Evolutionary conservation across 352 stramenopile species (phyloP).

Genomic region (Globisporangium takayamanum): DNA sequence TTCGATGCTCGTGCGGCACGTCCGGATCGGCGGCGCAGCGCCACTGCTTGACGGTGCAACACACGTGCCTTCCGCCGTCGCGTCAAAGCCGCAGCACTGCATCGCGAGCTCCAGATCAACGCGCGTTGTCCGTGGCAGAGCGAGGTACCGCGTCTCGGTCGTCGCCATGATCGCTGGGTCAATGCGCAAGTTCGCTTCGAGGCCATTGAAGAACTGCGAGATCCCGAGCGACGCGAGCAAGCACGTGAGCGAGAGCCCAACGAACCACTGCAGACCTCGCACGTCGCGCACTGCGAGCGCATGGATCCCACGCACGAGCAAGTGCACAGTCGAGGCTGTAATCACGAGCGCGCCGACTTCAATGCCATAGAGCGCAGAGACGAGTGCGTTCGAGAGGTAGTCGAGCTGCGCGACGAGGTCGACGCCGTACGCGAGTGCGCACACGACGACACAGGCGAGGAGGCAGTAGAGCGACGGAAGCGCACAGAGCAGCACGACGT

Average conservation of each 20-base stretch:
- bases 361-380: conserved; percentile 31
- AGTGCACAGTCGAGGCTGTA: conserved; percentile 9
- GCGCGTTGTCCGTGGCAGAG: conserved; percentile 15
- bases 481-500: conserved; percentile 27
- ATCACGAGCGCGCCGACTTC: conserved; percentile 29
- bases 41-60: neutral
- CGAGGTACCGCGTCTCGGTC: conserved; percentile 28
- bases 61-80: conserved; percentile 27
- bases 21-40: conserved; percentile 12
- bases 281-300: conserved; percentile 25
- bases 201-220: conserved; percentile 20
- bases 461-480: conserved; percentile 32
- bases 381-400: conserved; percentile 23
- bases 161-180: conserved; percentile 27
- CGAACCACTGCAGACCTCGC: conserved; percentile 26
- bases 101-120: conserved; percentile 36
- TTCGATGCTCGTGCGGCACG: conserved; percentile 18
- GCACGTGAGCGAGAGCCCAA: conserved; percentile 22
- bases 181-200: conserved; percentile 26
- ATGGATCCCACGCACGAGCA: conserved; percentile 22
- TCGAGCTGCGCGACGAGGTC: conserved; percentile 39
- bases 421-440: conserved; percentile 26
- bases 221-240: conserved; percentile 25
- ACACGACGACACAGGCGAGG: conserved; percentile 16
- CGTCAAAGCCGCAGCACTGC: conserved; percentile 39